Conservation (phyloP, 352 stramenopile species). For the Phytophthora cactorum region DNA sequence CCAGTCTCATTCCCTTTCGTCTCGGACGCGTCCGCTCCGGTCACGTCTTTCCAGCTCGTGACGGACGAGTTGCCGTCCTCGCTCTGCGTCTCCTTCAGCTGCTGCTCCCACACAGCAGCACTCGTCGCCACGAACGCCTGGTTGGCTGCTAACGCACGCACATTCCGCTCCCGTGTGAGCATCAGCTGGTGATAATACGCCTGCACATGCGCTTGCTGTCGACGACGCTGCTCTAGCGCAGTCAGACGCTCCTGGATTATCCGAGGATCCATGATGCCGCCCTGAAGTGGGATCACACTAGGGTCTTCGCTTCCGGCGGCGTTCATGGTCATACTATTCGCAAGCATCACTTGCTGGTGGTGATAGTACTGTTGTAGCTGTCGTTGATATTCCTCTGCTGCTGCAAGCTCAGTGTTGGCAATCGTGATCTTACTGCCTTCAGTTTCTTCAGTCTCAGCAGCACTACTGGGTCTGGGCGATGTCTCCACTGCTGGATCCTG, state of each 20-base stretch:
- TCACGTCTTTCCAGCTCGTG: constrained; percentile 43
- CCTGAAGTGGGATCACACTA: constrained; percentile 36
- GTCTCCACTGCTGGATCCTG: constrained; percentile 30
- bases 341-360: constrained; percentile 68
- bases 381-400: constrained; percentile 55
- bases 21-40: constrained; percentile 17
- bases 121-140: constrained; percentile 55
- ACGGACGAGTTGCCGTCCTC: constrained; percentile 26
- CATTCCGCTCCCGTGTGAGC: constrained; percentile 56
- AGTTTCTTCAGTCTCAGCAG: constrained; percentile 3
- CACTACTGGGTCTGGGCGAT: background rate
- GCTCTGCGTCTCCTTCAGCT: constrained; percentile 33
- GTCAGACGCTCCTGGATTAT: constrained; percentile 67
- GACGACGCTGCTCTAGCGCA: constrained; percentile 58
- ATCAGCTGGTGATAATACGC: constrained; percentile 63
- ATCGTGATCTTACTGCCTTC: constrained; percentile 10
- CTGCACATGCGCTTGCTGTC: constrained; percentile 57
- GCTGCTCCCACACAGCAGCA: constrained; percentile 52
- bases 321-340: constrained; percentile 38
- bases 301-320: constrained; percentile 24
- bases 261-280: constrained; percentile 63
- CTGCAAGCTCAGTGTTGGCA: constrained; percentile 22
- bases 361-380: constrained; percentile 74
- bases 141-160: constrained; percentile 51
- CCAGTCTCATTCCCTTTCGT: background rate